A percentile compares a stretch with the other conserved stretches of the same genome.
Conservation (phyloP, 495 filamentous ascomycete species). For the Apodospora peruviana region DNA sequence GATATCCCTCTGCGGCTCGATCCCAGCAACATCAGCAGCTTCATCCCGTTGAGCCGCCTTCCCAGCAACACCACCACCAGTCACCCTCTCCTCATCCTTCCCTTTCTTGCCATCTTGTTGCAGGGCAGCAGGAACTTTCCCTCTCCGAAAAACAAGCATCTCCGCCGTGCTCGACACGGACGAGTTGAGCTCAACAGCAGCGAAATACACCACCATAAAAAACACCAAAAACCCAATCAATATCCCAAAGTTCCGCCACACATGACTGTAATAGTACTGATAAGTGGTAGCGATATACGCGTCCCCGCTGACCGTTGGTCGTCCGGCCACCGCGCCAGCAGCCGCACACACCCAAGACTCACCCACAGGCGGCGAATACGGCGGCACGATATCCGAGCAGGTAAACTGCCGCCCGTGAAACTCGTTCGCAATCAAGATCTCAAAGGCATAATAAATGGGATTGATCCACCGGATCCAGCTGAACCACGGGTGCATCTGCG, state of each 20-base stretch:
- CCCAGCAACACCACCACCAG: neutral
- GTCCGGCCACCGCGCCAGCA: neutral
- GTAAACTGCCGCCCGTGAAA: conserved; percentile 50
- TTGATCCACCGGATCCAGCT: conserved; percentile 79
- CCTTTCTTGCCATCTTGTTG: conserved; percentile 14
- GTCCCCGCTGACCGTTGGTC: conserved; percentile 49
- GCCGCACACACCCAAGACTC: neutral
- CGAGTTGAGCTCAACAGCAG: conserved; percentile 51
- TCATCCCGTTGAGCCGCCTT: conserved; percentile 3
- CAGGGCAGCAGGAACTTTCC: conserved; percentile 16
- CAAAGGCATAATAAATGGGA: conserved; percentile 73
- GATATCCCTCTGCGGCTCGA: conserved; percentile 44
- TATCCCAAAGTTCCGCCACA: conserved; percentile 79
- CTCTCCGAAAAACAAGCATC: conserved; percentile 26
- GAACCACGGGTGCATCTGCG: conserved; percentile 75
- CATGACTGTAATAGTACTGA: conserved; percentile 53
- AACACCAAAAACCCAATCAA: conserved; percentile 62
- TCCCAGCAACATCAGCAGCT: conserved; percentile 27
- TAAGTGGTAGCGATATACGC: conserved; percentile 56
- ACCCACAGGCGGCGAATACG: conserved; percentile 23
- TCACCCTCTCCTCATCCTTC: conserved; percentile 33
- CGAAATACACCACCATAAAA: conserved; percentile 62
- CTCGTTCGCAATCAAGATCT: conserved; percentile 66
- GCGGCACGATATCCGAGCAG: conserved; percentile 39
- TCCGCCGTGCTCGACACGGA: conserved; percentile 24